Evolutionary conservation across 306 rosid species (phyloP).

Genomic region (Castanea mollissima): DNA sequence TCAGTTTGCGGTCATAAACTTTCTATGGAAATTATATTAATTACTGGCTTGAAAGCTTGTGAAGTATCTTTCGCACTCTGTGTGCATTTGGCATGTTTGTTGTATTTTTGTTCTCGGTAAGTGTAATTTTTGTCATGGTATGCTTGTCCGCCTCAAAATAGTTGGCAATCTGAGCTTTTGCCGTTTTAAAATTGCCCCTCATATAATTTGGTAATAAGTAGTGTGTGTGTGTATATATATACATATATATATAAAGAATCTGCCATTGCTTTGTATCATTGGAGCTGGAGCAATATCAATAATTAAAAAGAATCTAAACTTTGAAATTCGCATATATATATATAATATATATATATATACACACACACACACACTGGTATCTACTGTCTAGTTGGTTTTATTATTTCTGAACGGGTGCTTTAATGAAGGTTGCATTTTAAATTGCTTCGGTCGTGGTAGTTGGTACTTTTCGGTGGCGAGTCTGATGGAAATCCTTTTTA

Average conservation of each 20-base stretch:
- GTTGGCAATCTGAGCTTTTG: neutral
- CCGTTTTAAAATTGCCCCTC: neutral
- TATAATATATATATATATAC: too few relatives aligned
- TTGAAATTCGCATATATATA: too few relatives aligned
- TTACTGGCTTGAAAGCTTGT: constrained; percentile 43
- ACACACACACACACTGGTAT: too few relatives aligned
- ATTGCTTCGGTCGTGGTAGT: neutral
- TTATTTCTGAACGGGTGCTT: too few relatives aligned
- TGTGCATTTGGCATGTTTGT: neutral
- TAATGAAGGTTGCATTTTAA: neutral
- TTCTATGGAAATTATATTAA: constrained; percentile 38
- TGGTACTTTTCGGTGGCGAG: neutral
- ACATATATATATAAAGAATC: neutral
- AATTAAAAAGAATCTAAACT: too few relatives aligned
- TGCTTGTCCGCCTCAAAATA: neutral
- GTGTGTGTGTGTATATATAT: too few relatives aligned
- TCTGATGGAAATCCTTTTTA: neutral
- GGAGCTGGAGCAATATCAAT: neutral
- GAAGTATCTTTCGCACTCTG: neutral
- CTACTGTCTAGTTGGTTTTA: too few relatives aligned
- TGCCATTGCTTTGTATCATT: neutral
- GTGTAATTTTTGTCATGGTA: neutral
- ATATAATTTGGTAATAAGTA: too few relatives aligned
- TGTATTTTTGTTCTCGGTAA: neutral
- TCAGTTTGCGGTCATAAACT: constrained; percentile 54